Percentiles rank a stretch among this genome's conserved stretches.
These are phyloP conservation scores for Rhodotorula paludigena DNA, from an alignment of 768 basidiomycete genomes.

Conservation along the genomic window DNA sequence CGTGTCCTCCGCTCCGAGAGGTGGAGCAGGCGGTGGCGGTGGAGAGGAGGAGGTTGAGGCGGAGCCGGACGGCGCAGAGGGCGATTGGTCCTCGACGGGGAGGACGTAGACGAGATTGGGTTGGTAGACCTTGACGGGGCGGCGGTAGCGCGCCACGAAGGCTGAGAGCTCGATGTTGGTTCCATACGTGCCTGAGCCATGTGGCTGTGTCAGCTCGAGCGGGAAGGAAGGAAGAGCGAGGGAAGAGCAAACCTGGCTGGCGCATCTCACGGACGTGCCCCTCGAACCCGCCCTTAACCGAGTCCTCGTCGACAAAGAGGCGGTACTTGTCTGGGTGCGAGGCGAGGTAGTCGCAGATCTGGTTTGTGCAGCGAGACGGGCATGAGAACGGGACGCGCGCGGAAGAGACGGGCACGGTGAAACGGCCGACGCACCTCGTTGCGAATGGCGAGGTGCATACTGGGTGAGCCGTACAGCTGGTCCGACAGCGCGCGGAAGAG, in stretches of 20 bases:
- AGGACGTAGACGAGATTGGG: constrained; percentile 87
- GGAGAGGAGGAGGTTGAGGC: not conserved
- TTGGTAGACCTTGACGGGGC: constrained; percentile 86
- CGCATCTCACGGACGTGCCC: constrained; percentile 72
- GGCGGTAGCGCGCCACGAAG: constrained; percentile 71
- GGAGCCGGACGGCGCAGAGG: constrained; percentile 44
- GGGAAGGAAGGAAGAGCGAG: not conserved
- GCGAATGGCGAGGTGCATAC: constrained; percentile 64
- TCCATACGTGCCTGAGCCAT: constrained; percentile 62
- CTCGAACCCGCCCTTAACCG: constrained; percentile 57
- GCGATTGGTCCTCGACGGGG: constrained; percentile 40
- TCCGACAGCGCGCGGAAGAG: constrained; percentile 81
- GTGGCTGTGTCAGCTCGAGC: not conserved
- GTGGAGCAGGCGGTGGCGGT: constrained; percentile 18
- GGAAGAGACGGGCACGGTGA: not conserved
- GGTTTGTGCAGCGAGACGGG: not conserved
- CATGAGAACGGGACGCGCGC: not conserved
- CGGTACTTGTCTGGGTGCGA: constrained; percentile 66
- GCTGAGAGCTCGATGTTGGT: constrained; percentile 91
- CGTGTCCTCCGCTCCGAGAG: not conserved
- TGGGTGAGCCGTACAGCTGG: constrained; percentile 72
- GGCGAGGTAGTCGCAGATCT: constrained; percentile 73
- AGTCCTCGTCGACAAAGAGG: constrained; percentile 78
- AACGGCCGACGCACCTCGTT: constrained; percentile 52
- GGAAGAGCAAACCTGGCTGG: constrained; percentile 46